Evolutionary conservation across 257 asterid genomes (phyloP).

Genomic region (Solanum arcanum): DNA sequence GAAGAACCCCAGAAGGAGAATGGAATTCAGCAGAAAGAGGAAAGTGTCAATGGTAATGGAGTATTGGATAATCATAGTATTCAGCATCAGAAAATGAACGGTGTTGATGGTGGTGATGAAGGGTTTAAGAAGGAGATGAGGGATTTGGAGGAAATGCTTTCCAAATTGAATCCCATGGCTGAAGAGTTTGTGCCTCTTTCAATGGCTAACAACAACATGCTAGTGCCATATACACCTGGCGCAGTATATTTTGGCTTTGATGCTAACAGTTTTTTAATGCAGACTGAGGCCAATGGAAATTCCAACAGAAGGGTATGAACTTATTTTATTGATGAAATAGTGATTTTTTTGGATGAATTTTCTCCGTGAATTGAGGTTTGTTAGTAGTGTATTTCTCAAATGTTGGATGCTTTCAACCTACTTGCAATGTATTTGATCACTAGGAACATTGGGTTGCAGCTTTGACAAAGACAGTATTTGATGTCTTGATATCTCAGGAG

Average conservation of each 20-base stretch:
- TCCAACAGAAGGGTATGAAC: slow-evolving; percentile 54
- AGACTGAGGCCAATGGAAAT: slow-evolving; percentile 34
- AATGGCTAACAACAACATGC: slow-evolving; percentile 5
- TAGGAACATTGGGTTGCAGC: neutral
- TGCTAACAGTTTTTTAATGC: slow-evolving; percentile 40
- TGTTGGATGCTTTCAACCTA: neutral
- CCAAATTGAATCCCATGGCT: slow-evolving; percentile 61
- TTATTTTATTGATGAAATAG: neutral
- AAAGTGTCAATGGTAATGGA: neutral
- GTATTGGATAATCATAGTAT: neutral
- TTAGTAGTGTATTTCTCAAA: neutral
- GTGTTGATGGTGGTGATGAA: slow-evolving; percentile 3
- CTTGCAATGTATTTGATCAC: neutral
- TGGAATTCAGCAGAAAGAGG: neutral
- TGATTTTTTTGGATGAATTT: neutral
- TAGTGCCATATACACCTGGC: slow-evolving; percentile 1
- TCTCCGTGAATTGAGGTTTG: neutral
- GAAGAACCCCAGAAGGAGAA: neutral
- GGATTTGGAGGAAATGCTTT: slow-evolving; percentile 50
- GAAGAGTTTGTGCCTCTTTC: slow-evolving; percentile 58
- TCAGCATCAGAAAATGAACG: neutral
- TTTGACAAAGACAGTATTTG: neutral
- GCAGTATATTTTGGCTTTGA: slow-evolving; percentile 46
- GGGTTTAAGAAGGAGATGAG: slow-evolving; percentile 38
- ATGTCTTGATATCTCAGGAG: neutral